Evolutionary conservation across 2,329 filamentous ascomycete species (phyloP).

Genomic region (Dissoconium aciculare): DNA sequence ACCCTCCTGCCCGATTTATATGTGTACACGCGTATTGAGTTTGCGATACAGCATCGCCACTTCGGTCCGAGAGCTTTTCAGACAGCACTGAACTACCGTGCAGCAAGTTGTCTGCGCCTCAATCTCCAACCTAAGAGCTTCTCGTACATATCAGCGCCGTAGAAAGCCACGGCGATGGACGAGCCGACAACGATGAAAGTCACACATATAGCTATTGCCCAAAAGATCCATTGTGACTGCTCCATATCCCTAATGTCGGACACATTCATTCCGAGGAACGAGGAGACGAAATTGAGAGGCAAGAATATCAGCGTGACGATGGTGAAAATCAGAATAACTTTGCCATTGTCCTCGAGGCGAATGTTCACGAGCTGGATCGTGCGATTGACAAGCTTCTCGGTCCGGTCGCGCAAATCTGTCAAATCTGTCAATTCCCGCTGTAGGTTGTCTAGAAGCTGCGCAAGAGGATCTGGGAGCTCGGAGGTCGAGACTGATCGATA

Average conservation of each 20-base stretch:
- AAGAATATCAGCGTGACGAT: conserved; percentile 32
- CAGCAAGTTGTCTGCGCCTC: too few relatives aligned
- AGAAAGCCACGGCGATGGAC: conserved; percentile 29
- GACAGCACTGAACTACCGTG: too few relatives aligned
- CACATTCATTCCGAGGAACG: conserved; percentile 33
- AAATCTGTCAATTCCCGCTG: conserved; percentile 28
- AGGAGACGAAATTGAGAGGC: conserved; percentile 30
- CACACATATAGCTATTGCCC: conserved; percentile 27
- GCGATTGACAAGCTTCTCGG: conserved; percentile 29
- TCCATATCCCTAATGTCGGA: conserved; percentile 28
- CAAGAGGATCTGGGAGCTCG: conserved; percentile 23
- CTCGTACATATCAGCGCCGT: conserved; percentile 25
- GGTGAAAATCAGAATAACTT: conserved; percentile 31
- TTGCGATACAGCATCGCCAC: too few relatives aligned
- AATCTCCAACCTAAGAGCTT: too few relatives aligned
- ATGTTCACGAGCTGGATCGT: conserved; percentile 33
- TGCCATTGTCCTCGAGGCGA: conserved; percentile 31
- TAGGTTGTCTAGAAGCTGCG: conserved; percentile 28
- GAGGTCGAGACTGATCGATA: conserved; percentile 27
- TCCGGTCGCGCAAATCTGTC: conserved; percentile 29
- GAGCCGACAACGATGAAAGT: conserved; percentile 26
- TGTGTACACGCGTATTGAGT: too few relatives aligned
- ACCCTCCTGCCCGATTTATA: too few relatives aligned
- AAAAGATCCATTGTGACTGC: conserved; percentile 26
- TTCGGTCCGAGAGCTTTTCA: too few relatives aligned